A percentile compares a stretch with the other conserved stretches of the same genome.
Evolutionary conservation across 1,284 basidiomycete species (phyloP).

Genomic region (Tetrapyrgos nigripes): DNA sequence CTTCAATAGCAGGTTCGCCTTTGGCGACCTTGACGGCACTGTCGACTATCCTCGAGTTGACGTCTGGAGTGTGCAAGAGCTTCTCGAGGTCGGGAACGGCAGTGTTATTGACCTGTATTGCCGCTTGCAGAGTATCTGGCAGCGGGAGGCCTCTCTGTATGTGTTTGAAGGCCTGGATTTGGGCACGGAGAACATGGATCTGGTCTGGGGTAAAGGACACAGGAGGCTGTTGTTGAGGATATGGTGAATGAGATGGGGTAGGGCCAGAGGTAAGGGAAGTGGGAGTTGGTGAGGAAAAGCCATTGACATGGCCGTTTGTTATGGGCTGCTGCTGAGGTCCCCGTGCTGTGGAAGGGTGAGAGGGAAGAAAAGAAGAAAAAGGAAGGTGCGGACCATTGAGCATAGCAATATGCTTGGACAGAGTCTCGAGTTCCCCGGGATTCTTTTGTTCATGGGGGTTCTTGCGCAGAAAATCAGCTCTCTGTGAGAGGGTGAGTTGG

Average conservation of each 20-base stretch:
- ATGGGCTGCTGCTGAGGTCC: constrained; percentile 36
- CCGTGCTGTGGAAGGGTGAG: constrained; percentile 18
- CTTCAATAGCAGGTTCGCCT: constrained; percentile 53
- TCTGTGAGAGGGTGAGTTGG: constrained; percentile 33
- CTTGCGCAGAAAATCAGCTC: constrained; percentile 52
- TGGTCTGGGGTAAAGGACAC: constrained; percentile 88
- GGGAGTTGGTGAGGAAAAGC: constrained; percentile 42
- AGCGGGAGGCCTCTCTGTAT: constrained; percentile 83
- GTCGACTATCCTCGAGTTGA: constrained; percentile 71
- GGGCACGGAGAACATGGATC: constrained; percentile 84
- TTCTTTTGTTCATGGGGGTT: constrained; percentile 53
- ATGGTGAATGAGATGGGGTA: constrained; percentile 39
- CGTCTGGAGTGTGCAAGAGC: constrained; percentile 62
- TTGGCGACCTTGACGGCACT: constrained; percentile 82
- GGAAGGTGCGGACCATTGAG: constrained; percentile 38
- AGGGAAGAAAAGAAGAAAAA: constrained; percentile 12
- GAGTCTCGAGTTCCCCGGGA: constrained; percentile 49
- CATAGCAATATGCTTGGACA: constrained; percentile 50
- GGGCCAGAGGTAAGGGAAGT: too few species aligned
- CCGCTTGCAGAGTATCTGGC: constrained; percentile 81
- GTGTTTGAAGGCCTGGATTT: constrained; percentile 91
- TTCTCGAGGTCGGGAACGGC: constrained; percentile 70
- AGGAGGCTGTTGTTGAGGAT: constrained; percentile 55
- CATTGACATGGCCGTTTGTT: constrained; percentile 53
- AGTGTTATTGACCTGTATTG: constrained; percentile 70